A percentile compares a stretch with the other conserved stretches of the same genome.
phyloP scores from a whole-genome alignment of 75 land plant genomes.

The Ceratopteris richardii region DNA sequence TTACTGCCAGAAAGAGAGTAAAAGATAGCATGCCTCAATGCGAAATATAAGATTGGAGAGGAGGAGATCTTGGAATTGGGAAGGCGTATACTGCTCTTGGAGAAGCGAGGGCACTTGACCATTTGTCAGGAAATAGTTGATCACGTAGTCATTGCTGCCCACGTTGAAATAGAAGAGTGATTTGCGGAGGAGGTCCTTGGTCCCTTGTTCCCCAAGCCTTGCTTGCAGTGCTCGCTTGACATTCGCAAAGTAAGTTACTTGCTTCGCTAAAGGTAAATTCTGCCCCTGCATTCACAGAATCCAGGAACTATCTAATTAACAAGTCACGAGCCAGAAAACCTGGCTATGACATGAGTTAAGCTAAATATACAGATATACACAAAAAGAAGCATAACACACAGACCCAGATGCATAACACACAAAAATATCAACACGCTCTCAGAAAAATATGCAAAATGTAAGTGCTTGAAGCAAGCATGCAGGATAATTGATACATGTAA shows the following conservation, averaged over 20 bases:
- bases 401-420: too few species aligned
- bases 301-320: too few species aligned
- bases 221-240: not conserved
- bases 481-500: too few species aligned
- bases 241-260: slow-evolving; percentile 6
- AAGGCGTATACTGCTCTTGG: not conserved
- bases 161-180: slow-evolving; percentile 10
- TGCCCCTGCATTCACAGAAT: slow-evolving; percentile 12
- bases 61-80: not conserved
- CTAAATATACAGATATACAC: not conserved
- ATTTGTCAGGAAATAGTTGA: slow-evolving; percentile 1
- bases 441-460: too few species aligned
- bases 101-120: not conserved
- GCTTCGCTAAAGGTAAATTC: slow-evolving; percentile 3
- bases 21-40: too few species aligned
- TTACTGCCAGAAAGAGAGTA: too few species aligned
- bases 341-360: too few species aligned
- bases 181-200: slow-evolving; percentile 3
- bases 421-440: too few species aligned
- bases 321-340: too few species aligned
- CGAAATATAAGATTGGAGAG: not conserved
- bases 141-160: slow-evolving; percentile 14
- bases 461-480: too few species aligned
- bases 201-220: slow-evolving; percentile 1
- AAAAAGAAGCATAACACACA: too few species aligned